Base-by-base conservation (phyloP, 164 flowering plant species). In the Chimonanthus salicifolius region DNA sequence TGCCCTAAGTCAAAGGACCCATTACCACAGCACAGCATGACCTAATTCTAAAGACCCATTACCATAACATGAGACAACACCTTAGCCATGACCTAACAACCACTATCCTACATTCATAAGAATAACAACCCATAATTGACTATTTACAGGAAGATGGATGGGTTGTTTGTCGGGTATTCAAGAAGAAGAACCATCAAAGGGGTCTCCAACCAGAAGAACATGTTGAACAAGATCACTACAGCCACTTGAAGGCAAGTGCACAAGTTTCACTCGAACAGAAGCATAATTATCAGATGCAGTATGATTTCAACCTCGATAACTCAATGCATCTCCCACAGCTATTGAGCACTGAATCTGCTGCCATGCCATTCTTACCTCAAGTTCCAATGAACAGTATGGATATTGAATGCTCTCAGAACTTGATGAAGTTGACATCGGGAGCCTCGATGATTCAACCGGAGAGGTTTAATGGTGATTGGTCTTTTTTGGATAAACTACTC, bases 161-260 rank as follows among this genome's bases (percentile, higher is more conserved):
- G 97, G 97, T 91, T 47, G 92, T 91, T 6, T 91, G 97, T 71
- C 80, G 97, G 72, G 92, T 89, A 18, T 91, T 91, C 88, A 87
- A 85, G 85, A 89, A 89, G 81, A 87, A 89, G 80, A 85, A 65
- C 60, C 83, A 79, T 45, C 80, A 71, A 60, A 79, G 84, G 76
- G 80, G 78, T 33, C 79, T 74, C 74, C 87, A 80, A 71, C 62
- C 68, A 49, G 86, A 84, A 51, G 15, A 11, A 15, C 72, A 4
- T 3, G 69, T 76, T 11, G 80, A 83, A 70, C 82, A 84, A 71
- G 78, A 71, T 65, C 74, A 73, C 47, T 75, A 64, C 62, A 72
- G 49, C 47, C 75, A 69, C 45, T 18, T 74, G 74, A 84, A 74
- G 74, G 72, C 84, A 20, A 71, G 76, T 70, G 78, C 63, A 20